Percentiles rank a stretch among this genome's conserved stretches.
phyloP scores from a whole-genome alignment of 768 basidiomycete genomes.

The Bullera alba region DNA sequence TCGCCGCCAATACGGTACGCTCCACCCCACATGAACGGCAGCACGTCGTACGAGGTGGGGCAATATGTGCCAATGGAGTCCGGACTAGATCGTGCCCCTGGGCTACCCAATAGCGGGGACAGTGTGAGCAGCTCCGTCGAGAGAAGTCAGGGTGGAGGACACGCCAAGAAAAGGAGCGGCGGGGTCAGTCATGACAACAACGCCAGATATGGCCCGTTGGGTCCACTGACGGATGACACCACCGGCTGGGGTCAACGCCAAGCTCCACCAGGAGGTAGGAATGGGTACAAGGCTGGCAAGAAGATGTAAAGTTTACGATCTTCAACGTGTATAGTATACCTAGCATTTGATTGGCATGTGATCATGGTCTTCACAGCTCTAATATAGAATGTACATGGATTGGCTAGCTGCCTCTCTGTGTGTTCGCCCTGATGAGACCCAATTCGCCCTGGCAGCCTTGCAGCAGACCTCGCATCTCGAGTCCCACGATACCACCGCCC shows the following conservation, averaged over 20 bases:
- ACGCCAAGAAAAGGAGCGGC: slow-evolving; percentile 43
- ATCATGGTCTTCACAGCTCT: too few species aligned
- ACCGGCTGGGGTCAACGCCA: slow-evolving; percentile 28
- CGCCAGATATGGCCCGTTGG: slow-evolving; percentile 40
- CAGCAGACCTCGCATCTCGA: slow-evolving; percentile 56
- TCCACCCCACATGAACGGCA: neutral
- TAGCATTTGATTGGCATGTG: too few species aligned
- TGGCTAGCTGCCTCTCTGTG: too few species aligned
- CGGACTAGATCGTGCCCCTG: slow-evolving; percentile 1
- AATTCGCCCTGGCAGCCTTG: slow-evolving; percentile 67
- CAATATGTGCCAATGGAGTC: slow-evolving; percentile 3
- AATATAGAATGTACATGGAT: too few species aligned
- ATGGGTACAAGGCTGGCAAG: too few species aligned
- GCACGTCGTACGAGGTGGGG: neutral
- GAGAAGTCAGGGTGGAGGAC: slow-evolving; percentile 22
- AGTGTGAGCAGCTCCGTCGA: slow-evolving; percentile 27
- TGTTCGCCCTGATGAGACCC: slow-evolving; percentile 15
- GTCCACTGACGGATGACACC: slow-evolving; percentile 36
- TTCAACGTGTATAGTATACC: too few species aligned
- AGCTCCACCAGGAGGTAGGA: too few species aligned
- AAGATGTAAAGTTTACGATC: too few species aligned
- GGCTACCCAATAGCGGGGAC: slow-evolving; percentile 20
- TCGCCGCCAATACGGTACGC: neutral
- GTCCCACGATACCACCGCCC: slow-evolving; percentile 64
- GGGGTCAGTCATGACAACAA: slow-evolving; percentile 21